Evolutionary conservation across 345 rosid species (phyloP).

Genomic region (Rubroshorea leprosula): DNA sequence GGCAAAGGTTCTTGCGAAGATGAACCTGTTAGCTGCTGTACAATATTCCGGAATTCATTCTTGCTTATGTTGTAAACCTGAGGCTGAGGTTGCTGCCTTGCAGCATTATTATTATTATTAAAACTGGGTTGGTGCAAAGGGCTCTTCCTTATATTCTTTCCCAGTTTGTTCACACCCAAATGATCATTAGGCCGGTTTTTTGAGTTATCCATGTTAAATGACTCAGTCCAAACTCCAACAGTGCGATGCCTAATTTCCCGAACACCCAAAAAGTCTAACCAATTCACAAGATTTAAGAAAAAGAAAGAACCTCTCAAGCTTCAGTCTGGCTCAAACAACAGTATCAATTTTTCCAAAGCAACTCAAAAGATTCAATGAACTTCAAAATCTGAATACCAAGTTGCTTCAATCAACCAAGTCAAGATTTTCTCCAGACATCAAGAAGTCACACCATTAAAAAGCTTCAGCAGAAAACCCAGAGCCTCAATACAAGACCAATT

Average conservation of each 20-base stretch:
- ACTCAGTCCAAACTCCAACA: slow-evolving; percentile 8
- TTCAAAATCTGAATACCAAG: too few relatives aligned
- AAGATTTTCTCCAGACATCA: too few relatives aligned
- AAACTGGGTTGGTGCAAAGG: slow-evolving; percentile 77
- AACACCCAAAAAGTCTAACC: slow-evolving; percentile 6
- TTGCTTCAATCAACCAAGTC: too few relatives aligned
- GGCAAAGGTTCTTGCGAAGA: slow-evolving; percentile 74
- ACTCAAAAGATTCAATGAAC: too few relatives aligned
- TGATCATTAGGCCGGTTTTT: slow-evolving; percentile 63
- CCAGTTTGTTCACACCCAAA: slow-evolving; percentile 82
- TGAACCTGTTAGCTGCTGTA: slow-evolving; percentile 90
- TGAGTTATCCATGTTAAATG: slow-evolving; percentile 58
- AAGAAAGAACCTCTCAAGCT: slow-evolving; percentile 10
- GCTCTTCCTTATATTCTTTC: slow-evolving; percentile 81
- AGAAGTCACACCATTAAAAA: slow-evolving; percentile 14
- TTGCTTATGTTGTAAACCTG: slow-evolving; percentile 94
- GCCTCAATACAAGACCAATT: slow-evolving; percentile 10
- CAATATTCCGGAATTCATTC: slow-evolving; percentile 77
- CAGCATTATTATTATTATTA: slow-evolving; percentile 37
- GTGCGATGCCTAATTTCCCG: slow-evolving; percentile 1
- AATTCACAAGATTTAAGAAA: slow-evolving; percentile 12
- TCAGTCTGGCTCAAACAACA: too few relatives aligned
- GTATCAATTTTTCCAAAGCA: too few relatives aligned
- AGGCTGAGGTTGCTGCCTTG: slow-evolving; percentile 75
- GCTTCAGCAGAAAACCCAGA: slow-evolving; percentile 8